A percentile compares a stretch with the other conserved stretches of the same genome.
Conservation (phyloP, 768 basidiomycete genomes). For the Pleurotus giganteus region DNA sequence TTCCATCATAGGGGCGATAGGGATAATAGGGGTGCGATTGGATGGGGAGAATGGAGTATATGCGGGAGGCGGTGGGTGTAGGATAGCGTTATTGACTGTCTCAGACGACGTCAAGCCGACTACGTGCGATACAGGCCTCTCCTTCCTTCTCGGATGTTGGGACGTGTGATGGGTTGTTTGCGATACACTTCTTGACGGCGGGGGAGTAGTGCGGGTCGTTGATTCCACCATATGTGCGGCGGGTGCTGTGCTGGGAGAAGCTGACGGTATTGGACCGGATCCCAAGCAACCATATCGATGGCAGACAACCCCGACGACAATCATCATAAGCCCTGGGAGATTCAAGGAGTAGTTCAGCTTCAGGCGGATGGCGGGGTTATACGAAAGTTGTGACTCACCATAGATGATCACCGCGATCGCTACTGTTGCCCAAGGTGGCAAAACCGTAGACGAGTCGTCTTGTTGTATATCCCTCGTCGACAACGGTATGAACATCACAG, state of each 20-base stretch:
- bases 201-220: neutral
- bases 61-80: constrained; percentile 4
- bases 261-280: neutral
- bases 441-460: neutral
- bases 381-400: constrained; percentile 1
- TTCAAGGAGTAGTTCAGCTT: neutral
- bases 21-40: neutral
- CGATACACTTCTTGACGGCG: neutral
- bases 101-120: constrained; percentile 5
- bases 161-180: neutral
- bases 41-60: neutral
- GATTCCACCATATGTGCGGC: neutral
- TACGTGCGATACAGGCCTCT: constrained; percentile 2
- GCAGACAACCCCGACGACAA: constrained; percentile 3
- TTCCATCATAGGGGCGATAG: constrained; percentile 4
- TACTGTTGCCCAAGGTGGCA: constrained; percentile 3
- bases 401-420: constrained; percentile 6
- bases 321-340: neutral
- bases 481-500: neutral
- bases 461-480: neutral
- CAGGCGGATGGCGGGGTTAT: neutral
- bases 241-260: neutral
- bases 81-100: constrained; percentile 3
- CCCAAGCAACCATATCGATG: constrained; percentile 7
- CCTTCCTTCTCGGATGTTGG: neutral